Percentiles rank a stretch among this genome's conserved stretches.
Conservation (phyloP, 139 green algal genomes). For the Picochlorum sp. region DNA sequence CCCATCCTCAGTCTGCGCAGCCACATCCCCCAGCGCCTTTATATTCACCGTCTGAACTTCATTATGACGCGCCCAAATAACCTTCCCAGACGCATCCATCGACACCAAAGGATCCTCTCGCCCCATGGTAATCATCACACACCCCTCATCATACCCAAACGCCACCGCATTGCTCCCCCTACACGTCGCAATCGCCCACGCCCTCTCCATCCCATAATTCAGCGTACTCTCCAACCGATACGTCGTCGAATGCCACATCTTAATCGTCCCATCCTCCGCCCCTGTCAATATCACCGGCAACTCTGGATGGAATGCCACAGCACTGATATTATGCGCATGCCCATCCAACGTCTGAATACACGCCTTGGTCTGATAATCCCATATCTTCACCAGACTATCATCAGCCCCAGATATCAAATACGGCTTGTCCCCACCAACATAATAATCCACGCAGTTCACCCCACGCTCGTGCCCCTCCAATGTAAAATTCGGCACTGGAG, state of each 20-base stretch:
- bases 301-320: conserved; percentile 96
- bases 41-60: conserved; percentile 87
- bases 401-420: conserved; percentile 96
- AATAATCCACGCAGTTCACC: conserved; percentile 98
- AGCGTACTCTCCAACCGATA: conserved; percentile 90
- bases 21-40: conserved; percentile 65
- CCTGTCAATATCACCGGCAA: conserved; percentile 92
- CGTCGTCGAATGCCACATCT: conserved; percentile 95
- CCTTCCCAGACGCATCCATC: conserved; percentile 95
- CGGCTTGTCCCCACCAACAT: conserved; percentile 82
- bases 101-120: conserved; percentile 94
- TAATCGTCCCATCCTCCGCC: conserved; percentile 91
- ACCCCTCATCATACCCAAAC: conserved; percentile 86
- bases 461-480: conserved; percentile 98
- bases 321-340: conserved; percentile 84
- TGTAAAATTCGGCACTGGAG: conserved; percentile 93
- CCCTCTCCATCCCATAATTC: conserved; percentile 94
- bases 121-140: conserved; percentile 85
- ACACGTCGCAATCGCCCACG: conserved; percentile 80
- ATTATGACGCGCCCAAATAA: conserved; percentile 88
- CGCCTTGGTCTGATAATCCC: conserved; percentile 99
- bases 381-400: conserved; percentile 79
- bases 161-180: conserved; percentile 76
- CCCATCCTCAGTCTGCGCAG: conserved; percentile 53
- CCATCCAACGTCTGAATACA: conserved; percentile 94